phyloP scores from a whole-genome alignment of 108 stramenopile species.

The Schizochytrium sp. region DNA sequence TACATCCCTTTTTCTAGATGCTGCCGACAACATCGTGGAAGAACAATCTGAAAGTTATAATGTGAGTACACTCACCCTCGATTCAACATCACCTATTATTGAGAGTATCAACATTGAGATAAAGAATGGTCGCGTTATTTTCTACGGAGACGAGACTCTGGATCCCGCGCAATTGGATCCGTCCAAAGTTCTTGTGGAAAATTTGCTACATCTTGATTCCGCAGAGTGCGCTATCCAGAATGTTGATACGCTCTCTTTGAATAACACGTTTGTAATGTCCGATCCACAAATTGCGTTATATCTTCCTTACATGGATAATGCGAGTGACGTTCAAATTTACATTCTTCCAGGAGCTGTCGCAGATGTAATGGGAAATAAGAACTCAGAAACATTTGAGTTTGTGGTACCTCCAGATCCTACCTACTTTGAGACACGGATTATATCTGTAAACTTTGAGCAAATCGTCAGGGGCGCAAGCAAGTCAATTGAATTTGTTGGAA shows the following conservation, averaged over 20 bases:
- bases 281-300: conserved; percentile 13
- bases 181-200: not conserved
- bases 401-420: not conserved
- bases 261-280: not conserved
- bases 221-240: not conserved
- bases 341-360: not conserved
- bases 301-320: conserved; percentile 17
- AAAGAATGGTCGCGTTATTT: not conserved
- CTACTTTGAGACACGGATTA: not conserved
- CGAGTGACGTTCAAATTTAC: not conserved
- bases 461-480: conserved; percentile 1
- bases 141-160: not conserved
- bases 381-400: not conserved
- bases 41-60: not conserved
- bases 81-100: not conserved
- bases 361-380: not conserved
- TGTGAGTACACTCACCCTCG: not conserved
- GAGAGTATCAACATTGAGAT: not conserved
- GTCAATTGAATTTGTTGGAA: not conserved
- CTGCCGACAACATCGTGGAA: not conserved
- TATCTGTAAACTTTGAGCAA: not conserved
- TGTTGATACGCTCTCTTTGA: not conserved
- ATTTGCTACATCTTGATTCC: not conserved
- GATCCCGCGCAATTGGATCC: not conserved
- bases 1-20: not conserved